Percentiles rank a stretch among this genome's conserved stretches.
Conservation (phyloP, 2,329 filamentous ascomycete species). For the Alternaria gaisen region DNA sequence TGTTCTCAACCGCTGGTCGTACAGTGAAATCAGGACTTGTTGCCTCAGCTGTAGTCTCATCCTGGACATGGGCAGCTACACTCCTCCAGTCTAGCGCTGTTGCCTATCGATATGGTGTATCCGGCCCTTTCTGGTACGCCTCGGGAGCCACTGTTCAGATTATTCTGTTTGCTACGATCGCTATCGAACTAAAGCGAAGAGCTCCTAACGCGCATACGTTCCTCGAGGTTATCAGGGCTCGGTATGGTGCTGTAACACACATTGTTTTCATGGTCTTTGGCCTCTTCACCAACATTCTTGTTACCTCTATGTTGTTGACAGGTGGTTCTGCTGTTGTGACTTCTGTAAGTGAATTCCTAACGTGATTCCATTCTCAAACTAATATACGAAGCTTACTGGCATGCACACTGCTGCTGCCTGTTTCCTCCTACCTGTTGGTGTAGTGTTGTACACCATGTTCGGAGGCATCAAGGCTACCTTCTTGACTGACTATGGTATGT, state of each 20-base stretch:
- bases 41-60: slow-evolving; percentile 87
- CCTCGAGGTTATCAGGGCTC: slow-evolving; percentile 81
- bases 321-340: slow-evolving; percentile 76
- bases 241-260: slow-evolving; percentile 78
- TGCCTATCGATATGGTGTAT: slow-evolving; percentile 79
- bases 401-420: slow-evolving; percentile 82
- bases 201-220: slow-evolving; percentile 88
- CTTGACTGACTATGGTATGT: slow-evolving; percentile 74
- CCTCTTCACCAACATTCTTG: slow-evolving; percentile 81
- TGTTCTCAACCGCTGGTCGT: slow-evolving; percentile 88
- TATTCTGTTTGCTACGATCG: slow-evolving; percentile 86
- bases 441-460: slow-evolving; percentile 79
- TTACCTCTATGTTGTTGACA: slow-evolving; percentile 88
- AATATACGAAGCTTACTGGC: slow-evolving; percentile 69
- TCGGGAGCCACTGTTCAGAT: slow-evolving; percentile 65
- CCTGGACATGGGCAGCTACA: slow-evolving; percentile 92
- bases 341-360: slow-evolving; percentile 25
- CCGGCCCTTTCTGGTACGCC: slow-evolving; percentile 73
- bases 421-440: slow-evolving; percentile 81
- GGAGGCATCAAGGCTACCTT: slow-evolving; percentile 76
- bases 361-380: slow-evolving; percentile 47
- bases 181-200: slow-evolving; percentile 86
- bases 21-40: slow-evolving; percentile 90
- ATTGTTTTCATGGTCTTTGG: slow-evolving; percentile 83
- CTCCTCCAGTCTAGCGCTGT: slow-evolving; percentile 82